Conservation (phyloP, 2,329 filamentous ascomycete genomes). For the Claviceps spartinae region DNA sequence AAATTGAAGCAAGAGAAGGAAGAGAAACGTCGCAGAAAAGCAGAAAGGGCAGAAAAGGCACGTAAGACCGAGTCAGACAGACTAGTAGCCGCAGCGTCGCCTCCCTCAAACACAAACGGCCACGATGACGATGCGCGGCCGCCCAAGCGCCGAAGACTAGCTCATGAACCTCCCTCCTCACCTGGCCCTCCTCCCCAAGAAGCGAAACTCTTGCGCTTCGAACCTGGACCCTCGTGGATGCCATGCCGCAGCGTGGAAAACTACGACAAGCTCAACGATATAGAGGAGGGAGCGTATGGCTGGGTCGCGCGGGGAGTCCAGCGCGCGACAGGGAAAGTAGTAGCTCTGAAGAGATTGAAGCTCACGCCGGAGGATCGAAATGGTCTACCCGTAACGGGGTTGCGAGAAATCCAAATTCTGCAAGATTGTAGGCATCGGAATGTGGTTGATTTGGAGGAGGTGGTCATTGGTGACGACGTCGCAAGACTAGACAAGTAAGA, state of each 20-base stretch:
- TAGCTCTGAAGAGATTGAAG: conserved; percentile 90
- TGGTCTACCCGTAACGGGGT: conserved; percentile 79
- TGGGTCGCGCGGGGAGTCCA: conserved; percentile 80
- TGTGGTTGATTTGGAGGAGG: conserved; percentile 68
- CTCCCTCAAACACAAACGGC: conserved; percentile 7
- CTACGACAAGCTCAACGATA: conserved; percentile 88
- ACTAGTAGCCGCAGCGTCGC: not conserved
- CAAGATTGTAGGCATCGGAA: conserved; percentile 69
- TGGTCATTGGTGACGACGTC: conserved; percentile 60
- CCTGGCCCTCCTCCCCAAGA: no score
- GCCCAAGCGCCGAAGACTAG: conserved; percentile 48
- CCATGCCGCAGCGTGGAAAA: conserved; percentile 66
- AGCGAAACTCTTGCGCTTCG: conserved; percentile 57
- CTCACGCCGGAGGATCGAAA: conserved; percentile 60
- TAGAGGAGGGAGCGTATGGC: conserved; percentile 94
- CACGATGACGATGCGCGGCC: conserved; percentile 29
- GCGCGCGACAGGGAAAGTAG: conserved; percentile 58
- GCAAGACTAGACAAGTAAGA: conserved; percentile 39
- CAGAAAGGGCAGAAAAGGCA: conserved; percentile 73
- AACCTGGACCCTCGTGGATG: conserved; percentile 48
- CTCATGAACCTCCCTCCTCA: conserved; percentile 20
- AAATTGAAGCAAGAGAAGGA: conserved; percentile 72
- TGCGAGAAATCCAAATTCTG: conserved; percentile 88
- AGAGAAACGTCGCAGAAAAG: conserved; percentile 73
- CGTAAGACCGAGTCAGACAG: conserved; percentile 47